Percentiles rank a stretch among this genome's conserved stretches.
Evolutionary conservation across 495 filamentous ascomycete genomes (phyloP).

Genomic region (Aspergillus conjunctus): DNA sequence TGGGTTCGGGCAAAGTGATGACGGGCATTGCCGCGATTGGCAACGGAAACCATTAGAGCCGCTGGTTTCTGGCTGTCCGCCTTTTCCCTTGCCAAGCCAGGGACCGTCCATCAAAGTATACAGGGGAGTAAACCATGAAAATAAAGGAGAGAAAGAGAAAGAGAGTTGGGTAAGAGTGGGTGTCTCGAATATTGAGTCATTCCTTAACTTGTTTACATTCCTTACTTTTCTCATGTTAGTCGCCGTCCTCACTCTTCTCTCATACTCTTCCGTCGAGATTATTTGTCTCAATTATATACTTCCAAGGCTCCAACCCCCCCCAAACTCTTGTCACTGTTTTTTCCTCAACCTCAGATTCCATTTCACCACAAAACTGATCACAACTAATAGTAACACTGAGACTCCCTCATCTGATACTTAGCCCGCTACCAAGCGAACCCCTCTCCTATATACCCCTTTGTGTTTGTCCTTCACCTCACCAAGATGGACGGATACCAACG

Average conservation of each 20-base stretch:
- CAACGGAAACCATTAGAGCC: not conserved
- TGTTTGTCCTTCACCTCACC: not conserved
- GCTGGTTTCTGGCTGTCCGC: slow-evolving; percentile 1
- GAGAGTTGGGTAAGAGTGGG: too few relatives aligned
- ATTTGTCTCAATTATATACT: not conserved
- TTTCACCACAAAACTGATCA: too few relatives aligned
- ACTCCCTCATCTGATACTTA: too few relatives aligned
- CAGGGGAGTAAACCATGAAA: too few relatives aligned
- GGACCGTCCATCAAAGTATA: slow-evolving; percentile 9
- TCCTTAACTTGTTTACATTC: not conserved
- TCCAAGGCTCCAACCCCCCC: too few relatives aligned
- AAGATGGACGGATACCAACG: too few relatives aligned
- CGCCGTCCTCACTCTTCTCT: not conserved
- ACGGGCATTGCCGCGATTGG: slow-evolving; percentile 10
- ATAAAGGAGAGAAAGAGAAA: too few relatives aligned
- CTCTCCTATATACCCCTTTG: not conserved
- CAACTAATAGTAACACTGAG: too few relatives aligned
- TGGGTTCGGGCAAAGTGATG: slow-evolving; percentile 5
- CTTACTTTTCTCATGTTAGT: not conserved
- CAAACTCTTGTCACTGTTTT: not conserved
- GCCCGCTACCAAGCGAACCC: too few relatives aligned
- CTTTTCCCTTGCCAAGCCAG: slow-evolving; percentile 6
- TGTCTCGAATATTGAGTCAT: too few relatives aligned
- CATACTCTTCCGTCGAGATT: not conserved
- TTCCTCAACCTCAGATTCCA: not conserved